phyloP scores from a whole-genome alignment of 2,329 filamentous ascomycete species.

The Ascosphaera acerosa region DNA sequence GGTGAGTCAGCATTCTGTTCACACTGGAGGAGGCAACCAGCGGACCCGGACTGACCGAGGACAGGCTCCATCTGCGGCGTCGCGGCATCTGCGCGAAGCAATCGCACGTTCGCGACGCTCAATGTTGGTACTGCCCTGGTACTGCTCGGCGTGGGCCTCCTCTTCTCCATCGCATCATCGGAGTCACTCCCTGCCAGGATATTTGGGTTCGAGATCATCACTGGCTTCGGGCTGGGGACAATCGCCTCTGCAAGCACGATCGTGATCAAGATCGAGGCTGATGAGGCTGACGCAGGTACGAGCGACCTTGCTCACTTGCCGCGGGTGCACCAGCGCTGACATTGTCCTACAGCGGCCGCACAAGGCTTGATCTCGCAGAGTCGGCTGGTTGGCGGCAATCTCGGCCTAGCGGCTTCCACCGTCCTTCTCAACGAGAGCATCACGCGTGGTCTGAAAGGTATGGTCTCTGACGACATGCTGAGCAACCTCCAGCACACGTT shows the following conservation, averaged over 20 bases:
- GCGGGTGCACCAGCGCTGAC: too few species aligned
- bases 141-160: conserved; percentile 5
- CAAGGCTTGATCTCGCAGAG: conserved; percentile 6
- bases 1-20: too few species aligned
- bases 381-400: conserved; percentile 5
- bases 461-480: background rate
- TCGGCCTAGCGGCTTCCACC: conserved; percentile 5
- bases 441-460: background rate
- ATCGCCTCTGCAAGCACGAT: conserved; percentile 4
- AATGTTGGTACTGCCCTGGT: conserved; percentile 4
- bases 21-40: too few species aligned
- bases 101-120: conserved; percentile 3
- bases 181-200: conserved; percentile 1
- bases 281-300: background rate
- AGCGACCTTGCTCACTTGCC: conserved; percentile 1
- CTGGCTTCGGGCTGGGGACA: conserved; percentile 7
- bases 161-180: conserved; percentile 3
- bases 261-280: conserved; percentile 3
- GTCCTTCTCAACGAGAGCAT: conserved; percentile 4
- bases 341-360: conserved; percentile 3
- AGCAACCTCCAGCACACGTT: background rate
- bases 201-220: conserved; percentile 7
- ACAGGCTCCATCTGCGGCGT: conserved; percentile 5
- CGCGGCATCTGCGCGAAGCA: conserved; percentile 1
- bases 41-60: too few species aligned